Conservation (phyloP, 192 early-diverging fungal species). For the Pilaira anomala region DNA sequence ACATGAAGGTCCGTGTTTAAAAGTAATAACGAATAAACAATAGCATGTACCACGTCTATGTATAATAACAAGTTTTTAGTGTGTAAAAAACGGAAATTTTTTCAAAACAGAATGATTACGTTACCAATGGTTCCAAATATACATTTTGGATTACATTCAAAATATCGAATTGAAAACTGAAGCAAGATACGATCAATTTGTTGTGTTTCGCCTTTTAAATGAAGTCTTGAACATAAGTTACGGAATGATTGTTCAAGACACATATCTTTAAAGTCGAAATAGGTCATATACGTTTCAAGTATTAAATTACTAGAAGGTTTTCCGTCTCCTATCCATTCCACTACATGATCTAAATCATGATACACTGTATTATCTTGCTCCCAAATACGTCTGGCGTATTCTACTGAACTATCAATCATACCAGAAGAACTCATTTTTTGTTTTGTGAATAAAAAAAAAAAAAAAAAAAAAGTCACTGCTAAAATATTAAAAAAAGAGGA, state of each 20-base stretch:
- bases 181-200: conserved; percentile 86
- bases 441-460: not conserved
- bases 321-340: conserved; percentile 34
- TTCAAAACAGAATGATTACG: not conserved
- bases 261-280: conserved; percentile 30
- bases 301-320: conserved; percentile 25
- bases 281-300: conserved; percentile 27
- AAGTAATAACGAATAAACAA: conserved; percentile 81
- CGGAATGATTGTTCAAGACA: conserved; percentile 30
- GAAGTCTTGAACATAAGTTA: conserved; percentile 68
- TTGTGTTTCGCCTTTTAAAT: conserved; percentile 89
- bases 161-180: conserved; percentile 76
- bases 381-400: conserved; percentile 33
- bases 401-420: not conserved
- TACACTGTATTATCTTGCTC: conserved; percentile 30
- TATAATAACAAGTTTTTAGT: not conserved
- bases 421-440: too few relatives aligned
- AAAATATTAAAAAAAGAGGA: too few relatives aligned
- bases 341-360: conserved; percentile 22
- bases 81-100: too few relatives aligned
- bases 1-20: conserved; percentile 94
- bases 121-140: conserved; percentile 42
- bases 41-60: conserved; percentile 81
- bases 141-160: conserved; percentile 74
- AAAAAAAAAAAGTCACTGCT: too few relatives aligned